Evolutionary conservation across 805 yeast species (phyloP).

Genomic region (Yarrowia divulgata): DNA sequence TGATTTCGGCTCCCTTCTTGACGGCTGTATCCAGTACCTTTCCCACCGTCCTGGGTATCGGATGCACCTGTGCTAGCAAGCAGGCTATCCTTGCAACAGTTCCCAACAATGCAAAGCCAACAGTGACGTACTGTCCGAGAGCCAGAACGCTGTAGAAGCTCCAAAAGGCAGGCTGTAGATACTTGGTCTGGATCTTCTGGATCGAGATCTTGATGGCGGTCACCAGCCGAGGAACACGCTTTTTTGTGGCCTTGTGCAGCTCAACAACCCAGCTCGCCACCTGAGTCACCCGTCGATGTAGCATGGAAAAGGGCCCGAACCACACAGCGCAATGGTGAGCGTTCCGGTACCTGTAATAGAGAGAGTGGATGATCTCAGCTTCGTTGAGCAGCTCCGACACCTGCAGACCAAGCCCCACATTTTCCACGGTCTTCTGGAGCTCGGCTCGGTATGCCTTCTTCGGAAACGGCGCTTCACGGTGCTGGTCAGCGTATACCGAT

Average conservation of each 20-base stretch:
- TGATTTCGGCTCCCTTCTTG: background rate
- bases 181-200: slow-evolving; percentile 45
- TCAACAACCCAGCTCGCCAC: slow-evolving; percentile 14
- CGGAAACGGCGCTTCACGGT: slow-evolving; percentile 39
- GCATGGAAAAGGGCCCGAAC: slow-evolving; percentile 74
- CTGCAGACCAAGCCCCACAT: slow-evolving; percentile 40
- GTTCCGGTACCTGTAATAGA: slow-evolving; percentile 75
- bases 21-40: slow-evolving; percentile 15
- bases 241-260: slow-evolving; percentile 8
- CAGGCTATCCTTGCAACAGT: slow-evolving; percentile 56
- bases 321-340: slow-evolving; percentile 77
- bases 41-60: slow-evolving; percentile 32
- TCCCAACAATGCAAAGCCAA: slow-evolving; percentile 76
- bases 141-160: slow-evolving; percentile 72
- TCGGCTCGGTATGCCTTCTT: slow-evolving; percentile 39
- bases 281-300: slow-evolving; percentile 59
- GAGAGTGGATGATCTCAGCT: slow-evolving; percentile 60
- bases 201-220: slow-evolving; percentile 48
- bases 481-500: slow-evolving; percentile 12
- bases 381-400: slow-evolving; percentile 36
- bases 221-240: slow-evolving; percentile 31
- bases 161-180: slow-evolving; percentile 60
- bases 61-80: slow-evolving; percentile 40
- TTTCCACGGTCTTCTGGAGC: slow-evolving; percentile 40
- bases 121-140: slow-evolving; percentile 75